Conservation (phyloP, 208 protist species). For the Crithidia thermophila region DNA sequence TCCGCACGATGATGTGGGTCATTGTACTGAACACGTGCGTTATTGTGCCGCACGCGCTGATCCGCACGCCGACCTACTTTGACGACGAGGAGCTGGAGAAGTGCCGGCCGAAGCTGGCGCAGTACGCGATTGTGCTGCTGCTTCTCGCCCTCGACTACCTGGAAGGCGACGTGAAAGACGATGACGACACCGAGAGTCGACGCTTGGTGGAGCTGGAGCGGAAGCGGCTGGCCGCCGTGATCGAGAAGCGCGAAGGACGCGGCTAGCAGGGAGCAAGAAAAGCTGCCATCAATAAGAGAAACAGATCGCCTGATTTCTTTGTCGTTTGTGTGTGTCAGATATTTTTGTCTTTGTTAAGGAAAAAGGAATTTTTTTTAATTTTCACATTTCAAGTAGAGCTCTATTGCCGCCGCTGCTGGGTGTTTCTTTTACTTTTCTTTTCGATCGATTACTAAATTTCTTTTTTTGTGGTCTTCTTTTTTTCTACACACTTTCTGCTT, state of each 20-base stretch:
- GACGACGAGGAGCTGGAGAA: slow-evolving; percentile 90
- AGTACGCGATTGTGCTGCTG: slow-evolving; percentile 59
- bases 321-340: too few species aligned
- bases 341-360: too few species aligned
- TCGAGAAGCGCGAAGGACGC: slow-evolving; percentile 17
- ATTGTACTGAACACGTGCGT: slow-evolving; percentile 53
- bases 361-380: too few species aligned
- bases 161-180: slow-evolving; percentile 45
- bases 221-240: slow-evolving; percentile 31
- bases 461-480: too few species aligned
- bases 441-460: too few species aligned
- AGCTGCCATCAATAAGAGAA: too few species aligned
- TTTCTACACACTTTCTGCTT: too few species aligned
- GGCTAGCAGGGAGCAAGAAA: too few species aligned
- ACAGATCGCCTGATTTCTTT: too few species aligned
- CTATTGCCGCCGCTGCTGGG: too few species aligned
- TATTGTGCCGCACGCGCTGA: slow-evolving; percentile 76
- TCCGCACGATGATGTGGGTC: slow-evolving; percentile 45
- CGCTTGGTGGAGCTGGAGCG: slow-evolving; percentile 22
- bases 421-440: too few species aligned
- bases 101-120: slow-evolving; percentile 66
- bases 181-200: slow-evolving; percentile 33
- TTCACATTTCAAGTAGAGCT: too few species aligned
- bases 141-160: slow-evolving; percentile 65
- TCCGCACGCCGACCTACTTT: slow-evolving; percentile 75